These are phyloP conservation scores for Rhodotorula graminis DNA, from an alignment of 768 basidiomycete genomes.

Conservation along the genomic window DNA sequence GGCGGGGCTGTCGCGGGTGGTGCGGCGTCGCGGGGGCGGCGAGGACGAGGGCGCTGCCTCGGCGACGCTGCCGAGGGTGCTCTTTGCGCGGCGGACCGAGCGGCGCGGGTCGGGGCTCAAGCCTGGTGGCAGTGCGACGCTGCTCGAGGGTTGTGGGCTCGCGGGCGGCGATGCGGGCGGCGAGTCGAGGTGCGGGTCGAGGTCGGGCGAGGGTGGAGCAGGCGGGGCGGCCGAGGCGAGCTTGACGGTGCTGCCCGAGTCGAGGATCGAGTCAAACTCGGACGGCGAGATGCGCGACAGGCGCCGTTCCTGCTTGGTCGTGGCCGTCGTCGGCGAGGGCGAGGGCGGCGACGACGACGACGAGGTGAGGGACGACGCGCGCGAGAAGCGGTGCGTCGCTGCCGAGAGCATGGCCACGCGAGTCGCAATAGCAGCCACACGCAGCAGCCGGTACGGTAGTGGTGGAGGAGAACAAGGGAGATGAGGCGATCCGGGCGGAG, in stretches of 20 bases:
- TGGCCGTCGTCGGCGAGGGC: background rate
- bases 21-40: background rate
- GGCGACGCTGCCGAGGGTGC: background rate
- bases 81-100: background rate
- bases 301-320: background rate
- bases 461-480: too few species aligned
- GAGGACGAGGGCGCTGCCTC: background rate
- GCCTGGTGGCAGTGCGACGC: background rate
- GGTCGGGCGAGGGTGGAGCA: background rate
- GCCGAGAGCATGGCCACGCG: background rate
- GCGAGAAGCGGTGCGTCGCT: background rate
- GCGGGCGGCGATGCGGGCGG: background rate
- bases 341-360: too few species aligned
- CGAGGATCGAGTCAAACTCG: slow-evolving; percentile 33
- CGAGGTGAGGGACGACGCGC: background rate
- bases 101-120: too few species aligned
- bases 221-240: background rate
- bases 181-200: background rate
- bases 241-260: background rate
- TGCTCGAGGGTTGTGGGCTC: background rate
- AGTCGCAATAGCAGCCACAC: too few species aligned
- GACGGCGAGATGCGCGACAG: slow-evolving; percentile 30
- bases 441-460: too few species aligned
- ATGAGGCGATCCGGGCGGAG: too few species aligned
- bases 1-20: too few species aligned